These are phyloP conservation scores for Aspergillus haitiensis DNA, from an alignment of 495 filamentous ascomycete genomes.

Conservation along the genomic window DNA sequence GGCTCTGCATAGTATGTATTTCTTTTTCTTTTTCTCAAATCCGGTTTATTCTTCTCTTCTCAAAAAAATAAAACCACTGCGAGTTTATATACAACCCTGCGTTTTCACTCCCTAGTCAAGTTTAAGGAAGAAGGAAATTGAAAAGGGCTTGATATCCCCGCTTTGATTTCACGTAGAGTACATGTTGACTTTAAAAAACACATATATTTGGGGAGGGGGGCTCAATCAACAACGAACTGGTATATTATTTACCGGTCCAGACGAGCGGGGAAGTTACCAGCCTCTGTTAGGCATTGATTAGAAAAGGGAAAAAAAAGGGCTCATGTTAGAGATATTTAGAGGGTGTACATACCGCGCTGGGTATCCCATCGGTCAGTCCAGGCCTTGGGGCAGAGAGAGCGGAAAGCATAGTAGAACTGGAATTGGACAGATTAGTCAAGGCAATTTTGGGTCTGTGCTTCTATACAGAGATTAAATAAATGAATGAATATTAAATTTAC, in stretches of 20 bases:
- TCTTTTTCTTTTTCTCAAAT: too few relatives aligned
- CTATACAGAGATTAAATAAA: neutral
- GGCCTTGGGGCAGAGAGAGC: constrained; percentile 91
- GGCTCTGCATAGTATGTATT: neutral
- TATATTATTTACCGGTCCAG: constrained; percentile 44
- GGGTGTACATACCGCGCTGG: constrained; percentile 76
- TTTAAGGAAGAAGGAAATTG: constrained; percentile 19
- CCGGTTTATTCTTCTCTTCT: constrained; percentile 23
- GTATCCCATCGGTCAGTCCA: constrained; percentile 97
- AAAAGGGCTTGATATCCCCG: constrained; percentile 36
- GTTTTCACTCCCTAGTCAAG: constrained; percentile 16
- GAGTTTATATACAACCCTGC: constrained; percentile 37
- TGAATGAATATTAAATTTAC: constrained; percentile 46
- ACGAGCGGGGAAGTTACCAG: constrained; percentile 81
- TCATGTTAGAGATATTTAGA: constrained; percentile 22
- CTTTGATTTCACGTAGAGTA: constrained; percentile 43
- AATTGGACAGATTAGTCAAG: constrained; percentile 14
- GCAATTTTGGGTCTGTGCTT: neutral
- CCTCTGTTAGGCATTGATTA: constrained; percentile 55
- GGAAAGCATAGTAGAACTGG: constrained; percentile 93
- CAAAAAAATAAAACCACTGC: constrained; percentile 27
- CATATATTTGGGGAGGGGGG: constrained; percentile 31
- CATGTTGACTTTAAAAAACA: constrained; percentile 45
- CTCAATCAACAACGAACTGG: constrained; percentile 24
- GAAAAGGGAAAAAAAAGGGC: neutral